Base-by-base conservation (phyloP, 2,329 filamentous ascomycete species). In the Knufia petricola region DNA sequence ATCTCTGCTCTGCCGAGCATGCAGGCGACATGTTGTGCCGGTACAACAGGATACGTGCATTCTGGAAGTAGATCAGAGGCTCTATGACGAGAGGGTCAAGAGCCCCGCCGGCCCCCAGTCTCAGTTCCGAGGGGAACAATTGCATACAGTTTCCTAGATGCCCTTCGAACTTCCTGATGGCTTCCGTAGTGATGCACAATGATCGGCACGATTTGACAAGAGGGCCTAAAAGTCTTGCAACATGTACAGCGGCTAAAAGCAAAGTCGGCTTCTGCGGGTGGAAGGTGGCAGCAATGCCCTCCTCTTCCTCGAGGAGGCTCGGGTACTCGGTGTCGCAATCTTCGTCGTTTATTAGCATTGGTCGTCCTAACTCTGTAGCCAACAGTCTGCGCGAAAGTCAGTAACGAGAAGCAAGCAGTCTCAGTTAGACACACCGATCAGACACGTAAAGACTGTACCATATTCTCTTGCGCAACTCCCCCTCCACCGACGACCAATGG, bases 401-500 rank as follows among this genome's bases (percentile, higher is more conserved):
- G 30, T 4, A 44, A 26, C 21, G 24, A 30, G n/a, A 19, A 15
- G 23, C 12, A 9, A 30, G 47, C 24, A 7, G 3, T 6, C 6
- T 37, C 39, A 7, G 20, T 15, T 15, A 17, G 26, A 62, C 71
- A 61, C 63, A 82, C 79, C 88, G 80, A 67, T 98, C 92, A 69
- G 89, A 81, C 38, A 87, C 79, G 66, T 96, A 96, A 49, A 95
- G 79, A 12, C 86, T 81, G 88, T 92, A 98, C 90, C 90, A 98
- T 2, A 92, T 79, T 48, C 89, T 77, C 52, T 85, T 80, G 48
- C 89, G 80, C 79, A 90, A 88, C 65, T 96, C 90, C 9, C 78
- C 78, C 59, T 95, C 88, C 12, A 94, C 71, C 1, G 81, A 74
- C 1, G 84, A 76, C 75, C 83, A 87, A 0, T 81, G 75, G 0